Evolutionary conservation across 306 rosid genomes (phyloP), one percentile per base, ranked within the genome.

Genomic region (Vigna mungo): DNA sequence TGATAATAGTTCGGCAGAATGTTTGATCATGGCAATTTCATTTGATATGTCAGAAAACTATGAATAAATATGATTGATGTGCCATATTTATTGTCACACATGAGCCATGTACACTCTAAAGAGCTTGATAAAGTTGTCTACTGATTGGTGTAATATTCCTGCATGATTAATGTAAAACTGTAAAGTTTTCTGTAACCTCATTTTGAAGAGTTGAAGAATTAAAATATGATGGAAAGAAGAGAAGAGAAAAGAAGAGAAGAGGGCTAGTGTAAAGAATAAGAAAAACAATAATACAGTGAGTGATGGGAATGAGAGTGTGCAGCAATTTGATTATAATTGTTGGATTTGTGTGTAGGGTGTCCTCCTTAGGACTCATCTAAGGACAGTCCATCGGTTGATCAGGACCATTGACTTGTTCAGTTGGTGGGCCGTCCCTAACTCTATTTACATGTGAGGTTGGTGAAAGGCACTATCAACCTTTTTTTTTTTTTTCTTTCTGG

Each of bases 361-460:
- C 51, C 73, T 71, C 75, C 83, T 25, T 68, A 68, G 65, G 81
- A 73, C 80, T 63, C 82, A 84, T 75, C 80, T 51, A 73, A 82
- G 60, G 88, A 87, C 87, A 72, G 87, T 58, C 85, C 84, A 83
- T 86, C 90, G 46, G 23, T 48, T 81, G 93, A 91, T 91, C 88
- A 81, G 84, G 85, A 91, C 88, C 96, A 68, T 86, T 87, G 92
- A 87, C 82, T 89, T 90, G 85, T 53, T 76, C 65, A 72, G 85
- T 81, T 72, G 88, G 92, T 93, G 84, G 91, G 85, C 74, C 78
- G 86, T 85, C 88, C 80, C 82, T 27, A 34, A 71, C 86, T 81
- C 88, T 70, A 70, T 79, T 66, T 87, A 59, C 88, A 83, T 89
- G 85, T 80, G 90, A 84, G 96, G 89, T 89, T 86, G 91, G 87